Percentiles rank a stretch among this genome's conserved stretches.
Conservation (phyloP, 768 basidiomycete genomes). For the Boletus huronensis region DNA sequence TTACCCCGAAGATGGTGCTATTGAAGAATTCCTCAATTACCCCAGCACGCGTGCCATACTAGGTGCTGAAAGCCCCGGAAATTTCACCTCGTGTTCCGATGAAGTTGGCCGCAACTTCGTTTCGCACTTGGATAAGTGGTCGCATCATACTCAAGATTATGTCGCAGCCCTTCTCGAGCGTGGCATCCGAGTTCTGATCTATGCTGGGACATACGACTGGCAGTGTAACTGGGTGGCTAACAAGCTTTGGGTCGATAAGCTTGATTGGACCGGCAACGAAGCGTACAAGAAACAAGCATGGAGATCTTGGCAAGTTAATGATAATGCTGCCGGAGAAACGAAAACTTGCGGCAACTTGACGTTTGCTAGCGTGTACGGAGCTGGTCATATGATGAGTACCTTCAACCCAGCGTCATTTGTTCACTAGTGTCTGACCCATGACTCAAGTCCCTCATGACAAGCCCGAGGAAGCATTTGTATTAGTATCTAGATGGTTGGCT, state of each 20-base stretch:
- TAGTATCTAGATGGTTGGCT: constrained; percentile 65
- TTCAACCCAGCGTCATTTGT: constrained; percentile 5
- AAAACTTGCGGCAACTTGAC: constrained; percentile 56
- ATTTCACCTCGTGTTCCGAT: constrained; percentile 56
- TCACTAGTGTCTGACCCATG: constrained; percentile 16
- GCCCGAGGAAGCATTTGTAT: constrained; percentile 56
- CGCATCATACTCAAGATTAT: constrained; percentile 54
- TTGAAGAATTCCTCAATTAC: constrained; percentile 45
- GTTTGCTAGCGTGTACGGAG: constrained; percentile 60
- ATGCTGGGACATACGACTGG: constrained; percentile 54
- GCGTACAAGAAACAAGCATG: constrained; percentile 43
- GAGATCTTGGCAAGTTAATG: constrained; percentile 55
- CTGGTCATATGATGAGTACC: constrained; percentile 68
- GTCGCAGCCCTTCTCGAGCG: constrained; percentile 53
- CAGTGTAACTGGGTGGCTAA: constrained; percentile 65
- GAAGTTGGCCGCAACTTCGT: constrained; percentile 50
- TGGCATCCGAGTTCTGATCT: constrained; percentile 49
- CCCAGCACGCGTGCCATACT: constrained; percentile 42
- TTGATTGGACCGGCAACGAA: constrained; percentile 58
- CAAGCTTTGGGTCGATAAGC: constrained; percentile 52
- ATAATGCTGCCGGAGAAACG: constrained; percentile 51
- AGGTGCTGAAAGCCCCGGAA: constrained; percentile 44
- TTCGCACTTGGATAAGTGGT: constrained; percentile 59
- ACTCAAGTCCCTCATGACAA: constrained; percentile 64
- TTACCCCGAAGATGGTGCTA: constrained; percentile 38